A percentile compares a stretch with the other conserved stretches of the same genome.
Evolutionary conservation across 768 basidiomycete species (phyloP).

Genomic region (Psilocybe azurescens): DNA sequence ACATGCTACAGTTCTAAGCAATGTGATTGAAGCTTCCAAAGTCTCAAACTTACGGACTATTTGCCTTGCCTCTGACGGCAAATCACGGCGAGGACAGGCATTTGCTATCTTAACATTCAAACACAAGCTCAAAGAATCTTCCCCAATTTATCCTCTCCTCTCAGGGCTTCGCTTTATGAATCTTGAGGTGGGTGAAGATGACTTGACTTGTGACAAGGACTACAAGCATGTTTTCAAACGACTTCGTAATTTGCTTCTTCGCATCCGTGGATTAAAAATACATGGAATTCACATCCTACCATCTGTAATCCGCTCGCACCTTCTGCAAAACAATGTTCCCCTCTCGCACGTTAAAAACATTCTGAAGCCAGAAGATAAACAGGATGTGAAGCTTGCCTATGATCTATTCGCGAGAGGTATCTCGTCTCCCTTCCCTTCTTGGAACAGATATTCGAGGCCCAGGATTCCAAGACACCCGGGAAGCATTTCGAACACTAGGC

Average conservation of each 20-base stretch:
- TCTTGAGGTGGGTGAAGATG: slow-evolving; percentile 28
- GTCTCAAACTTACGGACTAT: slow-evolving; percentile 8
- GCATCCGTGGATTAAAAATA: slow-evolving; percentile 21
- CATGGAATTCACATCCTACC: slow-evolving; percentile 19
- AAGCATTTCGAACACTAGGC: slow-evolving; percentile 21
- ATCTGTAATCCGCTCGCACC: slow-evolving; percentile 15
- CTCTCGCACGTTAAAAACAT: slow-evolving; percentile 11
- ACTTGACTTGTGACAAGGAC: slow-evolving; percentile 33
- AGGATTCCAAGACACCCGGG: slow-evolving; percentile 5
- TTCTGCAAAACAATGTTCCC: background rate
- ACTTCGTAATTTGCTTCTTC: slow-evolving; percentile 23
- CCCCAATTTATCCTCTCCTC: slow-evolving; percentile 23
- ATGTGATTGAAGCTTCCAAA: background rate
- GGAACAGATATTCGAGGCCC: background rate
- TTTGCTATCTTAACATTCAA: slow-evolving; percentile 18
- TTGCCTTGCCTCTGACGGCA: slow-evolving; percentile 28
- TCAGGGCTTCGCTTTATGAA: slow-evolving; percentile 28
- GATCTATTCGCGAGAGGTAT: slow-evolving; percentile 18
- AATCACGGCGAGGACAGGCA: slow-evolving; percentile 21
- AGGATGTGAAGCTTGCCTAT: slow-evolving; percentile 25
- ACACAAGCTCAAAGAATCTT: slow-evolving; percentile 4
- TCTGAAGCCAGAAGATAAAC: slow-evolving; percentile 24
- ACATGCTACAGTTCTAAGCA: slow-evolving; percentile 15
- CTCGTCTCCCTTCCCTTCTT: slow-evolving; percentile 15
- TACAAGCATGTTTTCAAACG: slow-evolving; percentile 33